phyloP scores from a whole-genome alignment of 257 asterid genomes.

The Solanum bulbocastanum region DNA sequence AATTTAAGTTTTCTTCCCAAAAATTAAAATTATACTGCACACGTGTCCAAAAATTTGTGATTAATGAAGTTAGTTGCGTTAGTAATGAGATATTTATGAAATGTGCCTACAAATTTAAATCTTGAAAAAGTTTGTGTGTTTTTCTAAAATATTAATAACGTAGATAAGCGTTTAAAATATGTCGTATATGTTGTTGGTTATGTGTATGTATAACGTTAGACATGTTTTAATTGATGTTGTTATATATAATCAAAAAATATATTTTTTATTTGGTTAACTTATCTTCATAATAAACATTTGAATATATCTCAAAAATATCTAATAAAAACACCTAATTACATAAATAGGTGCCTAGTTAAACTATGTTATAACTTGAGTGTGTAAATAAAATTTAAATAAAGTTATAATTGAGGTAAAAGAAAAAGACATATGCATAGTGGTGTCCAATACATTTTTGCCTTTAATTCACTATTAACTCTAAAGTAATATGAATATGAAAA shows the following conservation, averaged over 20 bases:
- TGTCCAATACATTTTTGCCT: slow-evolving; percentile 8
- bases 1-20: background rate
- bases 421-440: background rate
- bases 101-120: background rate
- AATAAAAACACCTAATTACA: background rate
- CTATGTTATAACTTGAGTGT: accelerated
- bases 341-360: background rate
- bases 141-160: background rate
- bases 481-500: background rate
- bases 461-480: background rate
- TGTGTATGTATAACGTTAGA: background rate
- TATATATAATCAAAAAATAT: background rate
- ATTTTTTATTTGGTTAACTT: background rate
- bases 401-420: background rate
- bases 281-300: background rate
- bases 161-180: background rate
- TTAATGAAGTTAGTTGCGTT: background rate
- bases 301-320: background rate
- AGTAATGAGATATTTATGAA: background rate
- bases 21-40: background rate
- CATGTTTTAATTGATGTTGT: background rate
- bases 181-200: background rate
- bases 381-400: background rate
- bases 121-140: accelerated
- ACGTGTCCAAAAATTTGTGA: background rate